phyloP scores from a whole-genome alignment of 805 yeast species.

The Spathaspora girioi region DNA sequence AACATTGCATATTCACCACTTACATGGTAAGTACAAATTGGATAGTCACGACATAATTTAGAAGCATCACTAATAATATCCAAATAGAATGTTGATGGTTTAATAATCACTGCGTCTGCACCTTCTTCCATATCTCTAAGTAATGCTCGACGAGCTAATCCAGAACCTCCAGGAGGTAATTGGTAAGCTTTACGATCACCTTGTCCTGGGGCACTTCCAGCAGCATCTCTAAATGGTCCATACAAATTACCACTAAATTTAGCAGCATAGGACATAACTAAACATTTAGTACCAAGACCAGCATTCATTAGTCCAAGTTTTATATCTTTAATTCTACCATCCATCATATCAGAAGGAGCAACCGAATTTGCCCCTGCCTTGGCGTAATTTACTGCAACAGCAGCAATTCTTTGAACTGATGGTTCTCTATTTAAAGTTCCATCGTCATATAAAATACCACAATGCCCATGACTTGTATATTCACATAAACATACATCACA shows the following conservation, averaged over 20 bases:
- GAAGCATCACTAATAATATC: conserved; percentile 90
- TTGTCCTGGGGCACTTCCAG: conserved; percentile 81
- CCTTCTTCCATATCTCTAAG: conserved; percentile 86
- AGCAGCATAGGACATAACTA: conserved; percentile 92
- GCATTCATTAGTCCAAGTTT: conserved; percentile 79
- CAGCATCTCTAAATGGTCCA: conserved; percentile 98
- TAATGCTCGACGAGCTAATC: conserved; percentile 90
- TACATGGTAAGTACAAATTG: conserved; percentile 93
- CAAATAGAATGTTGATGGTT: conserved; percentile 92
- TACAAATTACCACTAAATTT: conserved; percentile 87
- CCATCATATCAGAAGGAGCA: conserved; percentile 98
- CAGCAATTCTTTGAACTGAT: conserved; percentile 81
- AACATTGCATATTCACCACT: conserved; percentile 97
- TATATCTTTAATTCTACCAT: conserved; percentile 88
- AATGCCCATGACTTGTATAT: conserved; percentile 96
- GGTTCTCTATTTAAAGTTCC: conserved; percentile 75
- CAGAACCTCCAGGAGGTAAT: conserved; percentile 88
- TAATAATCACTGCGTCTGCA: conserved; percentile 91
- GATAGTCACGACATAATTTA: conserved; percentile 75
- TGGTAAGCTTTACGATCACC: conserved; percentile 95
- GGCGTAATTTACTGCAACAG: conserved; percentile 93
- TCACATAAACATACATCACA: conserved; percentile 97
- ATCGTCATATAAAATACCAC: conserved; percentile 86
- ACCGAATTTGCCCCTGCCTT: conserved; percentile 93
- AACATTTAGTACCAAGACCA: conserved; percentile 79